phyloP scores from a whole-genome alignment of 179 eudicot species.

The Amaranthus tricolor region DNA sequence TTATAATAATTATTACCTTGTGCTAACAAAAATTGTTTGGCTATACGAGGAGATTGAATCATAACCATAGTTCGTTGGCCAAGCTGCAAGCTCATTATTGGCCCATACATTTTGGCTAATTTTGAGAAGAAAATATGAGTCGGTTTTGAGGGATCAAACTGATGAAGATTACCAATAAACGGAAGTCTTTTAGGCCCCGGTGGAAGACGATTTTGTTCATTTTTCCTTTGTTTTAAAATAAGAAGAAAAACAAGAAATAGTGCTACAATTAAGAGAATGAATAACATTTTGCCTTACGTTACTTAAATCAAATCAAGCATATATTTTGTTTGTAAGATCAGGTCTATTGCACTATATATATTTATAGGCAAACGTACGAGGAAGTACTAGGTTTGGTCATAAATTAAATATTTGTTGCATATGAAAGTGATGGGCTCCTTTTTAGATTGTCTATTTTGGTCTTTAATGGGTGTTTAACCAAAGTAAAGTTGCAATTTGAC shows the following conservation, averaged over 20 bases:
- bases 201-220: constrained; percentile 14
- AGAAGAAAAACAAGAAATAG: not conserved
- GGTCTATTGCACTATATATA: too few species aligned
- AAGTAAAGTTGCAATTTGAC: too few species aligned
- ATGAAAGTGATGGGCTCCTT: too few species aligned
- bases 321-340: too few species aligned
- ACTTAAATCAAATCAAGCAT: too few species aligned
- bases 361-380: too few species aligned
- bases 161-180: constrained; percentile 33
- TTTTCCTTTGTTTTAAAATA: not conserved
- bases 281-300: not conserved
- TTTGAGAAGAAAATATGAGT: constrained; percentile 21
- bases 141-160: constrained; percentile 12
- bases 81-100: constrained; percentile 19
- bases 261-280: not conserved
- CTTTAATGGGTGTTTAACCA: too few species aligned
- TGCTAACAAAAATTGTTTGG: constrained; percentile 26
- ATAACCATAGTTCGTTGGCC: constrained; percentile 24
- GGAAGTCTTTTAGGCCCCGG: constrained; percentile 35
- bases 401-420: too few species aligned
- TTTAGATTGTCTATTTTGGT: too few species aligned
- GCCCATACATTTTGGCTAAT: constrained; percentile 31
- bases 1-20: constrained; percentile 26
- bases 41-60: constrained; percentile 27
- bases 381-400: too few species aligned